These are phyloP conservation scores for Penicillium canescens DNA, from an alignment of 495 filamentous ascomycete species.

Conservation along the genomic window DNA sequence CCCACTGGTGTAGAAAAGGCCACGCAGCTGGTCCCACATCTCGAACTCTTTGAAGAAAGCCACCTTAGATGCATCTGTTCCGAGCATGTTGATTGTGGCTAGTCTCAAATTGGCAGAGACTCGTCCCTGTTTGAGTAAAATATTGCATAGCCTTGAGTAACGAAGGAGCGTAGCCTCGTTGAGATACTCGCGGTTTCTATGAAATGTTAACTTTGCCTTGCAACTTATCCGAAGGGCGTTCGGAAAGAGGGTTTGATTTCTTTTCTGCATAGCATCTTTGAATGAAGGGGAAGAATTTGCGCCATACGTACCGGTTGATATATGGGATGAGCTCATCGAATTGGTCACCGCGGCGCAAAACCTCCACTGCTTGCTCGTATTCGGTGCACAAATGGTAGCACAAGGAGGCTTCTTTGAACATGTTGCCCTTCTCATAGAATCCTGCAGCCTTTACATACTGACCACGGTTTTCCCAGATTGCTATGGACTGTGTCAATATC, in stretches of 20 bases:
- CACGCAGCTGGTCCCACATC: constrained; percentile 25
- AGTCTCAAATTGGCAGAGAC: constrained; percentile 15
- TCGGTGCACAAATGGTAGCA: constrained; percentile 11
- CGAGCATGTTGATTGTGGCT: constrained; percentile 24
- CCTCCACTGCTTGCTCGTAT: constrained; percentile 32
- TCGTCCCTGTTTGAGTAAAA: constrained; percentile 30
- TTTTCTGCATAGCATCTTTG: background rate
- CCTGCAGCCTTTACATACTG: constrained; percentile 17
- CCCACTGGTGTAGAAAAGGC: constrained; percentile 3
- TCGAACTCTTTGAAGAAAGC: constrained; percentile 27
- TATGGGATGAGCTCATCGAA: constrained; percentile 28
- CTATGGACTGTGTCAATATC: background rate
- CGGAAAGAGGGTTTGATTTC: no score
- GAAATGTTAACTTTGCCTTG: background rate
- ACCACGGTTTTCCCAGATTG: constrained; percentile 10
- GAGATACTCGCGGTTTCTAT: constrained; percentile 7
- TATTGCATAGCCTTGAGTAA: constrained; percentile 25
- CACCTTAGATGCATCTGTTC: constrained; percentile 22
- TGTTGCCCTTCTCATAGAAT: constrained; percentile 11
- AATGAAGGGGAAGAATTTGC: background rate
- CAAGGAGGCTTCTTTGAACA: constrained; percentile 14
- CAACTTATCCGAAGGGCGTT: no score
- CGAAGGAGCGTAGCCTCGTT: constrained; percentile 1
- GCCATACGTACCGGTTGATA: constrained; percentile 7
- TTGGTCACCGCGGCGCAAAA: constrained; percentile 26